Evolutionary conservation across 2,329 filamentous ascomycete species (phyloP).

Genomic region (Chaetothyriales sp.): DNA sequence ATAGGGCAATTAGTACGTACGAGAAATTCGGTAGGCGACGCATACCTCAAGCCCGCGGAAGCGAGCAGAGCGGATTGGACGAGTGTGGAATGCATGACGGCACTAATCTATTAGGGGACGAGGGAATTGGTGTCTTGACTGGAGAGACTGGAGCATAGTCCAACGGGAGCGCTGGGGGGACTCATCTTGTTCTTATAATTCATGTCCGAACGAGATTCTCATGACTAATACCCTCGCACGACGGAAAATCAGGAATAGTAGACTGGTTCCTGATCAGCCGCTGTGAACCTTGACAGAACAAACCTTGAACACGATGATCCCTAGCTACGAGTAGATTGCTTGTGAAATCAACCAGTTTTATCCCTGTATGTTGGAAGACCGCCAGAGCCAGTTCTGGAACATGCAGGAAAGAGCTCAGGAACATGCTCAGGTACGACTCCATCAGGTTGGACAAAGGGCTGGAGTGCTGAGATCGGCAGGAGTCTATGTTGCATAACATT

Average conservation of each 20-base stretch:
- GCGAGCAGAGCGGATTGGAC: background rate
- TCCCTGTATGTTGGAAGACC: background rate
- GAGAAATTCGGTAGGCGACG: background rate
- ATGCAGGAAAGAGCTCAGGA: background rate
- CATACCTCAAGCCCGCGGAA: background rate
- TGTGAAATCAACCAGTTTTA: background rate
- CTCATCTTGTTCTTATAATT: background rate
- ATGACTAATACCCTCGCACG: background rate
- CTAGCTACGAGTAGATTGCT: background rate
- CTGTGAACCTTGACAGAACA: background rate
- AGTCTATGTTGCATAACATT: background rate
- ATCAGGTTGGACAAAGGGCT: background rate
- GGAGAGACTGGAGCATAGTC: background rate
- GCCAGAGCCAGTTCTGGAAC: background rate
- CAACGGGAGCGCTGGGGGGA: background rate
- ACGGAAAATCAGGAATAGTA: background rate
- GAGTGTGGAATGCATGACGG: background rate
- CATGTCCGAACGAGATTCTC: background rate
- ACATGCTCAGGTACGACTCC: background rate
- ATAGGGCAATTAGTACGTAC: background rate
- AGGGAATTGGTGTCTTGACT: background rate
- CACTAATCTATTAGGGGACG: background rate
- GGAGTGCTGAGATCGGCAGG: background rate
- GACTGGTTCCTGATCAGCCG: background rate
- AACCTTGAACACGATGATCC: background rate